A percentile compares a stretch with the other conserved stretches of the same genome.
Conservation (phyloP, 805 yeast species). For the Ogataea methylovora region DNA sequence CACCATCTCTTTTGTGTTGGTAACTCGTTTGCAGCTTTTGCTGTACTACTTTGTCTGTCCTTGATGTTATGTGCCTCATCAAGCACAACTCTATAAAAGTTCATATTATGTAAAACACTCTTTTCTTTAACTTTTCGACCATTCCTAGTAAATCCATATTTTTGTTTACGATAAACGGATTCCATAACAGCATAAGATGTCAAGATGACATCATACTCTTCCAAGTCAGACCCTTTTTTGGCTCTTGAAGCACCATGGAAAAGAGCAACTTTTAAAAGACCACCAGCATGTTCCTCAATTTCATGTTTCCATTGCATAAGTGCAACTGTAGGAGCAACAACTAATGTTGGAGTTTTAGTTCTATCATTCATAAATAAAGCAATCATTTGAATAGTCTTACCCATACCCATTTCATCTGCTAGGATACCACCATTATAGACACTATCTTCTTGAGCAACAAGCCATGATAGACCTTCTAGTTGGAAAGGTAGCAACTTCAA, state of each 20-base stretch:
- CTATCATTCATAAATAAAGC: conserved; percentile 72
- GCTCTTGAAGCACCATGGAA: conserved; percentile 86
- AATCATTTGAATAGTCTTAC: conserved; percentile 95
- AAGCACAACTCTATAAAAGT: conserved; percentile 77
- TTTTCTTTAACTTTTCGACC: conserved; percentile 64
- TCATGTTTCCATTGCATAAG: conserved; percentile 96
- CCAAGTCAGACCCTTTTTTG: conserved; percentile 45
- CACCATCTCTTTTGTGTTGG: conserved; percentile 80
- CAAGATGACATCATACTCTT: conserved; percentile 67
- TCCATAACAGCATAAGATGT: conserved; percentile 93
- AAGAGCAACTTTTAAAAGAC: conserved; percentile 55
- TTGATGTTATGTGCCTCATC: conserved; percentile 98
- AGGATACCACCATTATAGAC: conserved; percentile 82
- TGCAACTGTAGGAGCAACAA: conserved; percentile 98
- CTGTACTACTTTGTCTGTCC: conserved; percentile 89
- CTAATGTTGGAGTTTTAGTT: conserved; percentile 67
- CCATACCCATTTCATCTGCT: conserved; percentile 99
- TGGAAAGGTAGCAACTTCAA: conserved; percentile 82
- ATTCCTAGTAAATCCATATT: conserved; percentile 74
- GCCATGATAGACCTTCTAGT: conserved; percentile 89
- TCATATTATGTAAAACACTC: conserved; percentile 64
- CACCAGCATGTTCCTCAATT: conserved; percentile 77
- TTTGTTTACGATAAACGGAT: conserved; percentile 75
- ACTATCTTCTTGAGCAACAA: conserved; percentile 71
- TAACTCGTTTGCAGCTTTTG: conserved; percentile 79